Percentiles rank a stretch among this genome's conserved stretches.
Evolutionary conservation across 2,329 filamentous ascomycete species (phyloP).

Genomic region (Cercospora sp.): DNA sequence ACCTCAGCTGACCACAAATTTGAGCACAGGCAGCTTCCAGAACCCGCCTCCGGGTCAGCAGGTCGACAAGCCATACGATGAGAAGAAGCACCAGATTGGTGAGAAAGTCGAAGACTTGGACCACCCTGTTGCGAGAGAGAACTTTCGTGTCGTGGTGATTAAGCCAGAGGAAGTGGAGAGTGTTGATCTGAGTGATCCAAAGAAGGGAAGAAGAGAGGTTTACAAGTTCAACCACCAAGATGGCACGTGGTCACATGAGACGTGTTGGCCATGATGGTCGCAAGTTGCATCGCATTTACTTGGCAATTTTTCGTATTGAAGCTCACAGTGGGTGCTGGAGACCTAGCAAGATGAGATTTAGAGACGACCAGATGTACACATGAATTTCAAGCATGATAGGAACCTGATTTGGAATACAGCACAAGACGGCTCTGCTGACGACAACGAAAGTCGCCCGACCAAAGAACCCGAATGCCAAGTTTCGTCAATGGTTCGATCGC

Average conservation of each 20-base stretch:
- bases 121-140: conserved; percentile 67
- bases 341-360: background rate
- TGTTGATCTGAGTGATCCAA: conserved; percentile 68
- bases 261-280: conserved; percentile 62
- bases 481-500: background rate
- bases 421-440: background rate
- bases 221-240: conserved; percentile 61
- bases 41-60: conserved; percentile 54
- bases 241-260: conserved; percentile 64
- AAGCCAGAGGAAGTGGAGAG: conserved; percentile 75
- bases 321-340: background rate
- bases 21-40: conserved; percentile 60
- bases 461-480: background rate
- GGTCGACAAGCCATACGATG: conserved; percentile 48
- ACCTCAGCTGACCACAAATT: conserved; percentile 5
- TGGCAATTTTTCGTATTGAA: background rate
- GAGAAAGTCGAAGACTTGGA: conserved; percentile 70
- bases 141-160: conserved; percentile 88
- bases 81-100: conserved; percentile 50
- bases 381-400: background rate
- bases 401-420: background rate
- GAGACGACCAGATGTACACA: background rate
- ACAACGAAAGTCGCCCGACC: background rate
- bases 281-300: background rate
- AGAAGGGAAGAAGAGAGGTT: conserved; percentile 62